These are phyloP conservation scores for Phytopythium kandeliae DNA, from an alignment of 352 stramenopile genomes.

Conservation along the genomic window DNA sequence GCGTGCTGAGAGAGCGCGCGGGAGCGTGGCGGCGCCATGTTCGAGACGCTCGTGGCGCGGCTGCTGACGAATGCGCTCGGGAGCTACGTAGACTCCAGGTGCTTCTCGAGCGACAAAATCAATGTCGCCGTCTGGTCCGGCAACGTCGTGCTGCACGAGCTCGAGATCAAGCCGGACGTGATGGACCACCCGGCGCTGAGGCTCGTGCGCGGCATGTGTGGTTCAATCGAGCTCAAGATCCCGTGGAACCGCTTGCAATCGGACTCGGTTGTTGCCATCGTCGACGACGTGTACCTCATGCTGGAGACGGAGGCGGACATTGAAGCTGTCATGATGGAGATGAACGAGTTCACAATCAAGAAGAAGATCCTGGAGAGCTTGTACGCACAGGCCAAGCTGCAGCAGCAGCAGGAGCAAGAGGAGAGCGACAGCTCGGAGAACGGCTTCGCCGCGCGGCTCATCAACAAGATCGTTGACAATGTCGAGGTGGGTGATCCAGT, in stretches of 20 bases:
- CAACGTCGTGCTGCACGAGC: slow-evolving; percentile 76
- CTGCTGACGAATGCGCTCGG: slow-evolving; percentile 81
- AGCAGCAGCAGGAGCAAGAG: slow-evolving; percentile 46
- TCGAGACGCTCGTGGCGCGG: slow-evolving; percentile 84
- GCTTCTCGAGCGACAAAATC: slow-evolving; percentile 88
- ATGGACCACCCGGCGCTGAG: slow-evolving; percentile 54
- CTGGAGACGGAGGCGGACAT: slow-evolving; percentile 78
- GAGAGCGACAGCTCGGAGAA: slow-evolving; percentile 27
- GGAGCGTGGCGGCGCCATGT: slow-evolving; percentile 40
- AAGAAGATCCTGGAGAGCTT: slow-evolving; percentile 81
- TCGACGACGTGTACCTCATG: slow-evolving; percentile 84
- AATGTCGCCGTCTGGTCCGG: slow-evolving; percentile 85
- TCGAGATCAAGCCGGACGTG: slow-evolving; percentile 78
- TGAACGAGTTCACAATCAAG: slow-evolving; percentile 81
- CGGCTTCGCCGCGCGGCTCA: slow-evolving; percentile 64
- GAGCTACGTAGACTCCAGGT: slow-evolving; percentile 83
- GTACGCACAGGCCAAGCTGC: slow-evolving; percentile 65
- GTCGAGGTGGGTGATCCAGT: slow-evolving; percentile 40
- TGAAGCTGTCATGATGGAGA: slow-evolving; percentile 61
- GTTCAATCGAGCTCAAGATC: slow-evolving; percentile 88
- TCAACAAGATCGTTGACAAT: slow-evolving; percentile 90
- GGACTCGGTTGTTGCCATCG: slow-evolving; percentile 81
- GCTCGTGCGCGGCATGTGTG: slow-evolving; percentile 73
- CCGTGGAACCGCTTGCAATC: slow-evolving; percentile 86
- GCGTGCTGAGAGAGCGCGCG: neutral